Evolutionary conservation across 257 asterid genomes (phyloP).

Genomic region (Hygrophila difformis): DNA sequence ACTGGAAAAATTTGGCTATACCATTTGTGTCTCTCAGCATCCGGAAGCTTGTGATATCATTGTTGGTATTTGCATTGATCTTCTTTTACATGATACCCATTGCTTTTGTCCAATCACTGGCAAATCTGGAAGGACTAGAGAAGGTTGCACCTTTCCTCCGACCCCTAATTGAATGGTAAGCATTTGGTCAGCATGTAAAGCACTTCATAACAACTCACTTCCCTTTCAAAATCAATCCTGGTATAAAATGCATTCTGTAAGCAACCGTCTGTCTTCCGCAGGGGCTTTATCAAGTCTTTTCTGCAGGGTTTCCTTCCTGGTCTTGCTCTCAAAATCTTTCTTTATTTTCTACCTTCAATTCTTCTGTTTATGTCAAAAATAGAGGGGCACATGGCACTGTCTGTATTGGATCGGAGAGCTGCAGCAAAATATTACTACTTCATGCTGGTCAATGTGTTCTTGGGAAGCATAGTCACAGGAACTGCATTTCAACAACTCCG

Average conservation of each 20-base stretch:
- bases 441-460: conserved; percentile 87
- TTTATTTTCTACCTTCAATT: conserved; percentile 53
- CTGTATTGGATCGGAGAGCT: conserved; percentile 73
- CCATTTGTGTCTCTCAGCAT: conserved; percentile 77
- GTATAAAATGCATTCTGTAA: conserved; percentile 13
- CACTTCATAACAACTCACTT: not conserved
- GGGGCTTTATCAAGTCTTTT: conserved; percentile 75
- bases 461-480: conserved; percentile 92
- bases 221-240: no score
- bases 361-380: conserved; percentile 85
- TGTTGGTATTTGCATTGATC: conserved; percentile 65
- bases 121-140: conserved; percentile 92
- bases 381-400: conserved; percentile 82
- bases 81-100: conserved; percentile 98
- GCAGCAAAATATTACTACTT: conserved; percentile 94
- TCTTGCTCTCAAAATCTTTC: conserved; percentile 70
- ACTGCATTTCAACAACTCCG: conserved; percentile 95
- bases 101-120: conserved; percentile 93
- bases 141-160: conserved; percentile 89
- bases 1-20: conserved; percentile 79
- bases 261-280: conserved; percentile 26
- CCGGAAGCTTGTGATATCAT: conserved; percentile 57
- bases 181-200: not conserved
- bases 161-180: conserved; percentile 86
- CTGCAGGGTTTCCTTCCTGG: conserved; percentile 98